Percentiles rank a stretch among this genome's conserved stretches.
Evolutionary conservation across 192 early-diverging fungal genomes (phyloP).

Genomic region (Mortierella claussenii): DNA sequence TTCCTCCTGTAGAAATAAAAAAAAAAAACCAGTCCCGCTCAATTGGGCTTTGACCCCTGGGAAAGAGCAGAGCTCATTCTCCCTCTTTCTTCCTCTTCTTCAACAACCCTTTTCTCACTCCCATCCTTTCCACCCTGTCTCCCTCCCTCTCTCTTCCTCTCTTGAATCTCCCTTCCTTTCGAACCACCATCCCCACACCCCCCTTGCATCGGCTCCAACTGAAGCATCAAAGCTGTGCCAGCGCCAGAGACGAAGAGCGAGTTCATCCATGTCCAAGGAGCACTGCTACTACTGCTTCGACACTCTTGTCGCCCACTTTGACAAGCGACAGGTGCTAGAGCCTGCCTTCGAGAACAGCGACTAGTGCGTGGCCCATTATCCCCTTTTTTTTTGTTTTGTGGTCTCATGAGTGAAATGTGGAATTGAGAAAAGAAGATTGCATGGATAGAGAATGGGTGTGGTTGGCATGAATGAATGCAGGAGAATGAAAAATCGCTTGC

Average conservation of each 20-base stretch:
- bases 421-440: too few relatives aligned
- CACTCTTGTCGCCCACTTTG: constrained; percentile 71
- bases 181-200: not conserved
- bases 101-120: not conserved
- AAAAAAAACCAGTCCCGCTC: not conserved
- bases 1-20: too few relatives aligned
- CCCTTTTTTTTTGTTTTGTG: not conserved
- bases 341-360: constrained; percentile 67
- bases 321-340: constrained; percentile 34
- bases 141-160: not conserved
- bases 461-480: not conserved
- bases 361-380: constrained; percentile 62
- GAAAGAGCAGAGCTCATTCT: too few relatives aligned
- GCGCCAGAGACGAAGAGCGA: too few relatives aligned
- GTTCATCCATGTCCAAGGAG: constrained; percentile 48
- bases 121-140: not conserved
- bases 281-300: constrained; percentile 90
- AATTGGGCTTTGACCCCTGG: not conserved
- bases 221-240: too few relatives aligned
- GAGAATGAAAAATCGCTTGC: not conserved
- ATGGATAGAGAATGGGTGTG: too few relatives aligned
- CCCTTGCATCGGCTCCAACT: not conserved
- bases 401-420: too few relatives aligned
- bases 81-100: not conserved
- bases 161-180: too few relatives aligned